Base-by-base conservation (phyloP, 108 stramenopile genomes). In the Halocafeteria seosinensis region DNA sequence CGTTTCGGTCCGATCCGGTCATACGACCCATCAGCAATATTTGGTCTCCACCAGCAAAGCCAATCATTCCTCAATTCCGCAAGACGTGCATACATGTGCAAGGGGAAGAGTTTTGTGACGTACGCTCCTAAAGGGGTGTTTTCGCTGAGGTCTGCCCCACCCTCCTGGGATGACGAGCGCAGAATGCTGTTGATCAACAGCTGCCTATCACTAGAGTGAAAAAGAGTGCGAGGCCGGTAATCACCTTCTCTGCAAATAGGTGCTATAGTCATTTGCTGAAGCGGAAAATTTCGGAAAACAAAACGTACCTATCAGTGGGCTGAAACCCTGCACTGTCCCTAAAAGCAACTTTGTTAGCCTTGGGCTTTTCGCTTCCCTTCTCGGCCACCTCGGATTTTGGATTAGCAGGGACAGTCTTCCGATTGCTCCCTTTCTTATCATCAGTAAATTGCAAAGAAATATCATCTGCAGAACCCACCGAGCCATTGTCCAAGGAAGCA, bases 171-270 rank as follows among this genome's bases (percentile, higher is more conserved):
- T 33, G 11, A 17, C 2, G 17, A 24, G 27, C 57, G 57, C 12
- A 59, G 57, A n/a, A 59, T 59, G 25, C 36, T 11, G 57, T 59
- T 2, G n/a, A 59, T 59, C 34, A 59, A 35, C 12, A n/a, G 34
- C n/a, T 59, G 57, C 57, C 57, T 59, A 35, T 59, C 57, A 13
- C 21, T n/a, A 21, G 57, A 59, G 28, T 59, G 57, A n/a, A 59
- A 59, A 21, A n/a, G n/a, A n/a, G n/a, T n/a, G n/a, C n/a, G n/a
- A 59, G 28, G 12, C 12, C 17, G 17, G 13, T 28, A n/a, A n/a
- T n/a, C n/a, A n/a, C n/a, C n/a, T n/a, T n/a, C 53, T 9, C 53
- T 8, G 9, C 12, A 28, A 9, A 31, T 31, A 5, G 9, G 53
- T 31, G 9, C 12, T 55, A 28, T 5, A 31, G 30, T 9, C 5